Evolutionary conservation across 2,329 filamentous ascomycete species (phyloP), one percentile per base, ranked within the genome.

Genomic region (Fusarium sp.): DNA sequence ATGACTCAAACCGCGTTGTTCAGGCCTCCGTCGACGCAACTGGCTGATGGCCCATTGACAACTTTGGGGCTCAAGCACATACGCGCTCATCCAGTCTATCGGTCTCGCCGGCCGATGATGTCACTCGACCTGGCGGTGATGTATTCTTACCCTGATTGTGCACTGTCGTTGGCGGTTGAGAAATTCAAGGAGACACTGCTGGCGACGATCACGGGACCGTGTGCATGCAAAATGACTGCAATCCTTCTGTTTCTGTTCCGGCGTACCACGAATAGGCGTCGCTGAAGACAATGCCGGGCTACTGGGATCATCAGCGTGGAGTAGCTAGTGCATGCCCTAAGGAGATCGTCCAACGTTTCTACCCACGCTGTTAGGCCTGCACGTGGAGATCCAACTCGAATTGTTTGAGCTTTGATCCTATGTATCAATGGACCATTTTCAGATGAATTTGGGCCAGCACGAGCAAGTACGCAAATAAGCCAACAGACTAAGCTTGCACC

Each of bases 41-140:
- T 71, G 62, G 71, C 55, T 65, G 62, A 57, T 62, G 26, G 56
- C 53, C 57, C 54, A 36, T 66, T 45, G 59, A 66, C 55, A 55
- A 33, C 42, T 60, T 73, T 70, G 66, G 70, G 70, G 70, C 70
- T 72, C 70, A 73, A 67, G 56, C 57, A 42, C 30, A 35, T 55
- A 73, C 48, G 48, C 48, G 45, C 50, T 59, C 65, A 44, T 33
- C 48, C 39, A 47, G 47, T 48, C 33, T 61, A 30, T 73, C 71
- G 71, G 71, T 62, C 67, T 68, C 55, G 39, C 71, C 71, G 71
- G 55, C 39, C 18, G 24, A 68, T 73, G 71, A 73, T 73, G 71
- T 73, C 71, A 73, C 62, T 54, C 61, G 73, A 67, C 41, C 61
- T 45, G 61, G 67, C 67, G 71, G 71, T 68, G 67, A 71, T 74